phyloP scores from a whole-genome alignment of 78 protist species.

The Dictyostelium intermedium region DNA sequence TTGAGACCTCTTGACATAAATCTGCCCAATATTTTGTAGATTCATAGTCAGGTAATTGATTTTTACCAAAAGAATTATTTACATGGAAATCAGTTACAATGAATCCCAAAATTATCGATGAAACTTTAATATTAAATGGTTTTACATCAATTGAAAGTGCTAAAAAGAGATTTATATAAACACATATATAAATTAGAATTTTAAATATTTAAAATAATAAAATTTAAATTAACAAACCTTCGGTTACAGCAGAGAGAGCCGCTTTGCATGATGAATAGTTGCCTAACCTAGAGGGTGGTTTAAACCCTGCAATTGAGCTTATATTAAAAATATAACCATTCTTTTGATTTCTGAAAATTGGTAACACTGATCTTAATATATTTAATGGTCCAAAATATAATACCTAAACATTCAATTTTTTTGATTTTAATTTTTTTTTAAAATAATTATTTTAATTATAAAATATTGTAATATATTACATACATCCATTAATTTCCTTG shows the following conservation, averaged over 20 bases:
- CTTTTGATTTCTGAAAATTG: not conserved
- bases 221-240: not conserved
- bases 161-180: too few relatives aligned
- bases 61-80: not conserved
- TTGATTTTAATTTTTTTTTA: too few relatives aligned
- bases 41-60: not conserved
- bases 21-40: not conserved
- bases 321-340: not conserved
- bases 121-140: conserved; percentile 25
- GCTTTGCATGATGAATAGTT: conserved; percentile 11
- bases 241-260: conserved; percentile 17
- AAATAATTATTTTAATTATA: too few relatives aligned
- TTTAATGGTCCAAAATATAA: not conserved
- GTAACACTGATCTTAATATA: not conserved
- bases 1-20: not conserved
- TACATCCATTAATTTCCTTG: not conserved
- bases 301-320: not conserved
- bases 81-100: not conserved
- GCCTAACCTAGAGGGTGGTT: not conserved
- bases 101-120: not conserved
- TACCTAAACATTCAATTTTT: not conserved
- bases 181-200: not conserved
- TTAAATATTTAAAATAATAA: too few relatives aligned
- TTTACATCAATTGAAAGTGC: conserved; percentile 9
- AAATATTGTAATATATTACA: too few relatives aligned